Base-by-base conservation (phyloP, 208 protist genomes). In the Trypanosoma cruzi region DNA sequence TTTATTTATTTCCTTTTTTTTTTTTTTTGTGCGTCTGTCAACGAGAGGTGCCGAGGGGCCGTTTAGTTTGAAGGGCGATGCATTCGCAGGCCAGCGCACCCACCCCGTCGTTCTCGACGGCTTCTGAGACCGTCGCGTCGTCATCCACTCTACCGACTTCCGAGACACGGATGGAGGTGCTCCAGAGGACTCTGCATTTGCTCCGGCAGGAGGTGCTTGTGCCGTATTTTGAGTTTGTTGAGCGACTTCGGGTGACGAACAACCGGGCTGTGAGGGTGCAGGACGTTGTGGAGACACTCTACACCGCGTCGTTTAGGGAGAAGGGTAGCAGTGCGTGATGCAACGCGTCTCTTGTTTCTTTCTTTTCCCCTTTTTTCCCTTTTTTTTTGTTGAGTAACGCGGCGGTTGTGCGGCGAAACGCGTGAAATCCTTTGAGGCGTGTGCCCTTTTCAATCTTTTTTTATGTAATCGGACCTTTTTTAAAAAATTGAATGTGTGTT, bases 211-310 rank as follows among this genome's bases (percentile, higher is more conserved):
- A 95, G 59, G 69, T 92, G n/a, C 71, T 95, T 29, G 84, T 84
- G 68, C 84, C 90, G 18, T 91, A 82, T 56, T 95, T 79, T 64
- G 88, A 93, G 36, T 82, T 84, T 36, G 82, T 95, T 32, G 87
- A 95, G 71, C 84, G 86, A 3, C 66, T 92, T 26, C 80, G 85
- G 16, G 84, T 92, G 22, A 83, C 81, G 24, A 87, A 86, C 75
- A 82, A 83, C 37, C 77, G 87, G 24, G 90, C 88, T 11, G 81
- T 90, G 6, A 72, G 54, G 52, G 72, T 87, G 46, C 77, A 92
- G 54, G 85, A 91, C 36, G 59, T 95, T 14, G 82, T 92, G 20
- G 77, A 88, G 14, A 69, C 79, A 0, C 55, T 92, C 29, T 14
- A 67, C 29, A 24, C 4, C 0, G 28, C 24, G n/a, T 56, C 66